Conservation (phyloP, 1,284 basidiomycete species). For the Papiliotrema laurentii region DNA sequence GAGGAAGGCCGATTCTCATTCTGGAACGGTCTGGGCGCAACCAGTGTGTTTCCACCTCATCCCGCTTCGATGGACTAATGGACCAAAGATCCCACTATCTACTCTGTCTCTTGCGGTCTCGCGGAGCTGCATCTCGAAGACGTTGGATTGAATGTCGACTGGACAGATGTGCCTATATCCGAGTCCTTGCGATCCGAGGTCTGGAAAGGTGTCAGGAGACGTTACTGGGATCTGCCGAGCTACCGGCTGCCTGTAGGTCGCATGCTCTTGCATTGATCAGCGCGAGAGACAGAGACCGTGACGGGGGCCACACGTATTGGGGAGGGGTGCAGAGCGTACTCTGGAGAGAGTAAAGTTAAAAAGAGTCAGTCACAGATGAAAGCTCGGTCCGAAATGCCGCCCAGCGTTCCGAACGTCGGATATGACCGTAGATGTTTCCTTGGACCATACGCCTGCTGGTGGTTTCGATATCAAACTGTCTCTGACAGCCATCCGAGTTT, state of each 20-base stretch:
- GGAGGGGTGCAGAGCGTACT: too few species aligned
- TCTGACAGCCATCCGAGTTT: too few species aligned
- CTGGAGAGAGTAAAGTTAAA: too few species aligned
- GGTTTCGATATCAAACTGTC: too few species aligned
- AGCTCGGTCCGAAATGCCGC: background rate
- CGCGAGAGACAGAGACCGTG: too few species aligned
- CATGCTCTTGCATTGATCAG: conserved; percentile 34
- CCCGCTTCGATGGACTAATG: background rate
- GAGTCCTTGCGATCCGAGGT: conserved; percentile 45
- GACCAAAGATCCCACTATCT: conserved; percentile 68
- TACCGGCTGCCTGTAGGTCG: conserved; percentile 43
- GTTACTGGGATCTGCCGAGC: conserved; percentile 48
- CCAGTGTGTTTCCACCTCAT: conserved; percentile 57
- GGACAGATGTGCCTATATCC: conserved; percentile 45
- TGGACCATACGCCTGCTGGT: too few species aligned
- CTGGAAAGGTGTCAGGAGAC: conserved; percentile 46
- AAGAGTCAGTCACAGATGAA: too few species aligned
- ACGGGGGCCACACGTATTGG: too few species aligned
- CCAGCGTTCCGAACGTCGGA: too few species aligned
- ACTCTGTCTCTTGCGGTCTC: conserved; percentile 85
- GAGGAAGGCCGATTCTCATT: conserved; percentile 82
- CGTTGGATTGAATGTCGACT: conserved; percentile 57
- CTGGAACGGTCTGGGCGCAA: conserved; percentile 95
- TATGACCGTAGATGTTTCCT: too few species aligned
- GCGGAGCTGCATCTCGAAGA: conserved; percentile 81